Evolutionary conservation across 495 filamentous ascomycete genomes (phyloP), one percentile per base, ranked within the genome.

Genomic region (Alectoria sarmentosa): DNA sequence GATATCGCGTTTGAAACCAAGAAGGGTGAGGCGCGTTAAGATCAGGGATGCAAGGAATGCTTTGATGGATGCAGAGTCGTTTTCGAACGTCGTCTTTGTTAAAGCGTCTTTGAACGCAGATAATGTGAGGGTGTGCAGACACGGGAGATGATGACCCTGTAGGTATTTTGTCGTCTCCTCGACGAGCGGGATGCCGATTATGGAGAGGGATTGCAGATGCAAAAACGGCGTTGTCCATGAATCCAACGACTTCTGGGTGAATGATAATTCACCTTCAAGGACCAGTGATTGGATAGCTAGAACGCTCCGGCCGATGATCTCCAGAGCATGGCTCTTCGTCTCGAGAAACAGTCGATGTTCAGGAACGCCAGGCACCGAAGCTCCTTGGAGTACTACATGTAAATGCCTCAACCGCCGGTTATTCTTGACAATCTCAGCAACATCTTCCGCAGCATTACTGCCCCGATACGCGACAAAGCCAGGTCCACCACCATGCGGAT

Each of bases 151-250:
- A 23, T 49, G 46, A 10, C 46, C 46, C 46, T 10, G 46, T 8
- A 49, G 46, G 23, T 14, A 26, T 49, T 28, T 28, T 26, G 46
- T 49, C 46, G 23, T 49, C 46, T 49, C 46, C 23, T 49, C 46
- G 46, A 49, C 14, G 23, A 49, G 46, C 9, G 46, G 46, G 23
- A 28, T 23, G 46, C 46, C 46, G 6, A 49, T 49, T 49, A 49
- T 10, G 46, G n/a, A 49, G 46, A 49, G 46, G n/a, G 46, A 49
- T 28, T 28, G 46, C n/a, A 49, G 46, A 44, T 44, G 42, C 42
- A n/a, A 44, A n/a, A 44, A 44, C 4, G 46, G n/a, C 23, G 8
- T 49, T 10, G n/a, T 28, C 46, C 46, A 49, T 26, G 23, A 26
- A 1, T 10, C 23, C 46, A 49, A 49, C n/a, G 46, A 7, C 46